These are phyloP conservation scores for Ramularia endophylla DNA, from an alignment of 2,329 filamentous ascomycete genomes.

Conservation along the genomic window DNA sequence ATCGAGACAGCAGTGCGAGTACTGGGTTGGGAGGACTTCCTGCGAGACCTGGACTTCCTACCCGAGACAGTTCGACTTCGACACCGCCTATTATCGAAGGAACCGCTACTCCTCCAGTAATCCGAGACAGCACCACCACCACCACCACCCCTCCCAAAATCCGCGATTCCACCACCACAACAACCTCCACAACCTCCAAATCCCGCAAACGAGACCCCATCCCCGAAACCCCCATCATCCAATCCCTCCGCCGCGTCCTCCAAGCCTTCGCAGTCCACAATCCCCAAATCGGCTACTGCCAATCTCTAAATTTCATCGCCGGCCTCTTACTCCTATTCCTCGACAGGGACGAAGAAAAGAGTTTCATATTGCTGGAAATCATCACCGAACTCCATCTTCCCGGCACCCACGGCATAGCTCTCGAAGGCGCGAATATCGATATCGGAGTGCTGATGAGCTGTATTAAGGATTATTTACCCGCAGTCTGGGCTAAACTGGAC, in stretches of 20 bases:
- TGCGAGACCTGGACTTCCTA: too few species aligned
- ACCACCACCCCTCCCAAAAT: too few species aligned
- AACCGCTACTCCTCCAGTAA: too few species aligned
- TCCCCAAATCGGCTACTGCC: constrained; percentile 88
- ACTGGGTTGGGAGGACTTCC: too few species aligned
- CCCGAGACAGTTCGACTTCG: too few species aligned
- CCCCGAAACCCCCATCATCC: constrained; percentile 69
- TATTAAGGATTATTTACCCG: constrained; percentile 74
- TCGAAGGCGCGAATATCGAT: constrained; percentile 90
- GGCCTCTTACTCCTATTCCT: constrained; percentile 83
- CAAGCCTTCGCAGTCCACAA: constrained; percentile 89
- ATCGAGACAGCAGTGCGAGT: too few species aligned
- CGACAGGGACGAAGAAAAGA: constrained; percentile 72
- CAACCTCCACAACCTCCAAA: too few species aligned
- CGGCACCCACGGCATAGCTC: constrained; percentile 81
- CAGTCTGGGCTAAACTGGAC: constrained; percentile 82
- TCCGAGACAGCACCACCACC: too few species aligned
- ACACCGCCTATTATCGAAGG: too few species aligned
- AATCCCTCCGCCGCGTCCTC: constrained; percentile 75
- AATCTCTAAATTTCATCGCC: constrained; percentile 91
- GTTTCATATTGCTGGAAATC: constrained; percentile 89
- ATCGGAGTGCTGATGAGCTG: constrained; percentile 87
- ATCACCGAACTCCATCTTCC: constrained; percentile 84
- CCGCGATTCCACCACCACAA: too few species aligned
- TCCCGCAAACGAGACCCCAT: constrained; percentile 35